Conservation (phyloP, 129 eudicot genomes). For the Pulicaria dysenterica region DNA sequence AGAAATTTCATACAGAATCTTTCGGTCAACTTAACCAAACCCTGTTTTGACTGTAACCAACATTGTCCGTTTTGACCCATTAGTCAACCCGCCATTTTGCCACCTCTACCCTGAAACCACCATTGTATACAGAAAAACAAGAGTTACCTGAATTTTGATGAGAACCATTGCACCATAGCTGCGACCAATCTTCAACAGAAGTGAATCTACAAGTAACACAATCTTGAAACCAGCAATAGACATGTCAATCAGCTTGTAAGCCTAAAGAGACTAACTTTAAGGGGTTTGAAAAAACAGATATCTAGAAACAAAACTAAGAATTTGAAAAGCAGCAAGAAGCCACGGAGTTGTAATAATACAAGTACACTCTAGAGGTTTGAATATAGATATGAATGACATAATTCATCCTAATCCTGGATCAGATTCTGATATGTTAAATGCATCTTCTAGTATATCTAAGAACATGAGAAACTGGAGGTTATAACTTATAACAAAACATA, state of each 20-base stretch:
- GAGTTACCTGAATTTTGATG: background rate
- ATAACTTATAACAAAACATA: background rate
- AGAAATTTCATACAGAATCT: too few relatives aligned
- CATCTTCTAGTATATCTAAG: background rate
- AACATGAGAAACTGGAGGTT: background rate
- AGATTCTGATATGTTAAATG: background rate
- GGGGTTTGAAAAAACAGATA: background rate
- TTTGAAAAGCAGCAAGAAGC: background rate
- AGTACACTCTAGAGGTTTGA: background rate
- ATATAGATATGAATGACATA: background rate
- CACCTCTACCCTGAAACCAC: background rate
- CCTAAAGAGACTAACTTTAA: background rate
- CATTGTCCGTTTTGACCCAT: too few relatives aligned
- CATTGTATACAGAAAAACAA: background rate
- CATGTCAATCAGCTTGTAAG: background rate
- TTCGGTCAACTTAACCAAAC: too few relatives aligned
- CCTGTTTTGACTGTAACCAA: too few relatives aligned
- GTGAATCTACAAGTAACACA: too few relatives aligned
- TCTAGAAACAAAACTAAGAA: slow-evolving; percentile 1
- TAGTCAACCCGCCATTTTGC: background rate
- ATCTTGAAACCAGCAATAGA: background rate
- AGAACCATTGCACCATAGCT: background rate
- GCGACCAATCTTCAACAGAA: background rate
- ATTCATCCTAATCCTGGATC: slow-evolving; percentile 9
- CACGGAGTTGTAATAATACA: slow-evolving; percentile 5